These are phyloP conservation scores for Nitzschia sp. DNA, from an alignment of 108 stramenopile genomes.

Conservation along the genomic window DNA sequence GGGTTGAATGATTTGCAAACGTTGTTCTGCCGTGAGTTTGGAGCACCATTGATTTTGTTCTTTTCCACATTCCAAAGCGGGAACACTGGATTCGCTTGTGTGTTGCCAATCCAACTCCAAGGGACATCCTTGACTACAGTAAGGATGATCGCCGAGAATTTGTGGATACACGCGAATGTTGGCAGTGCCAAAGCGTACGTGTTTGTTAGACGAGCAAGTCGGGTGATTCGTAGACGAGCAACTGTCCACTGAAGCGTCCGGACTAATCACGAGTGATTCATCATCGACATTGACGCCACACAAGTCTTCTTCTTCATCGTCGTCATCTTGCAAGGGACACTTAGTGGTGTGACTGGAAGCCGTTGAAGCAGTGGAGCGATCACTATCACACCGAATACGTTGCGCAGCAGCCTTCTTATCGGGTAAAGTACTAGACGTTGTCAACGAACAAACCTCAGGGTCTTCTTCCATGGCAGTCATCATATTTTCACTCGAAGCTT, in stretches of 20 bases:
- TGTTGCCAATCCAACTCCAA: slow-evolving; percentile 60
- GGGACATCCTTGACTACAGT: slow-evolving; percentile 59
- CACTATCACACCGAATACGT: not conserved
- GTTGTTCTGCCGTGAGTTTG: slow-evolving; percentile 23
- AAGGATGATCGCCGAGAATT: slow-evolving; percentile 72
- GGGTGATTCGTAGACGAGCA: not conserved
- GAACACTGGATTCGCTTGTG: not conserved
- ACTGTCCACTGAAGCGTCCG: not conserved
- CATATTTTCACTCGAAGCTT: too few species aligned
- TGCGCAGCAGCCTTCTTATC: too few species aligned
- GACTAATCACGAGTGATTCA: too few species aligned
- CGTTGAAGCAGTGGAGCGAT: not conserved
- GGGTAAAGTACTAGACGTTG: too few species aligned
- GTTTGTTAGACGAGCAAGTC: slow-evolving; percentile 1
- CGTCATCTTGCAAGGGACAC: not conserved
- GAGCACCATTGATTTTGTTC: not conserved
- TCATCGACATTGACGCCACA: not conserved
- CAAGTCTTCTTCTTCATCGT: not conserved
- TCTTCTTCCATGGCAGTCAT: too few species aligned
- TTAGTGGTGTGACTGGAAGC: not conserved
- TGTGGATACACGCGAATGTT: slow-evolving; percentile 52
- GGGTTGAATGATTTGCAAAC: slow-evolving; percentile 14
- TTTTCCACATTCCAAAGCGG: slow-evolving; percentile 8
- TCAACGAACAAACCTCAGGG: too few species aligned
- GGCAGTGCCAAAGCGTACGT: slow-evolving; percentile 47